Percentiles rank a stretch among this genome's conserved stretches.
These are phyloP conservation scores for Ophiocordyceps australis DNA, from an alignment of 2,329 filamentous ascomycete genomes.

Conservation along the genomic window DNA sequence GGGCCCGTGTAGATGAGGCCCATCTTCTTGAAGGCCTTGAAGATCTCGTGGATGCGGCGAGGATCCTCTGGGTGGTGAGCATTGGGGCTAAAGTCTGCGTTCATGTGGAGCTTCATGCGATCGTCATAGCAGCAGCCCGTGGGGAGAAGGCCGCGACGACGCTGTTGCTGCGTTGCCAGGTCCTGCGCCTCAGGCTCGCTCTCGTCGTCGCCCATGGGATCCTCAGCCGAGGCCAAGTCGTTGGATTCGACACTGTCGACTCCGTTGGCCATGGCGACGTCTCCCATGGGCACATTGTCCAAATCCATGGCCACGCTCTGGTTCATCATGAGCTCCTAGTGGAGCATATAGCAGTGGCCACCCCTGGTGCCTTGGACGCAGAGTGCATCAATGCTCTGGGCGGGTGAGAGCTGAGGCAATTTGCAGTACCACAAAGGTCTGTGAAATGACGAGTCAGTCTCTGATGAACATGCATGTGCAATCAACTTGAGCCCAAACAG, in stretches of 20 bases:
- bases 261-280: slow-evolving; percentile 14
- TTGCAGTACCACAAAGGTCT: too few relatives aligned
- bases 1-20: slow-evolving; percentile 54
- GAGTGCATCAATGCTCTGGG: too few relatives aligned
- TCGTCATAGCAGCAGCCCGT: slow-evolving; percentile 82
- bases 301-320: slow-evolving; percentile 17
- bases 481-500: too few relatives aligned
- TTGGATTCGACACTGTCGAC: slow-evolving; percentile 7
- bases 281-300: slow-evolving; percentile 24
- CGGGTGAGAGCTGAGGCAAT: too few relatives aligned
- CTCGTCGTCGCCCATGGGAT: slow-evolving; percentile 15
- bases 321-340: slow-evolving; percentile 3
- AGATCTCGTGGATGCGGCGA: slow-evolving; percentile 80
- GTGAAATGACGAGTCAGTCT: too few relatives aligned
- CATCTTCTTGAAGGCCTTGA: slow-evolving; percentile 67
- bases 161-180: slow-evolving; percentile 17
- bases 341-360: too few relatives aligned
- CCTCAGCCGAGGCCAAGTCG: slow-evolving; percentile 13
- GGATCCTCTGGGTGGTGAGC: slow-evolving; percentile 92
- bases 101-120: slow-evolving; percentile 89
- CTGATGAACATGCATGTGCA: too few relatives aligned
- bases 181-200: slow-evolving; percentile 17
- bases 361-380: too few relatives aligned
- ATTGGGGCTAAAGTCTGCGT: slow-evolving; percentile 53
- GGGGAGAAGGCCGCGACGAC: slow-evolving; percentile 33